Evolutionary conservation across 192 early-diverging fungal genomes (phyloP).

Genomic region (Coemansia pectinata): DNA sequence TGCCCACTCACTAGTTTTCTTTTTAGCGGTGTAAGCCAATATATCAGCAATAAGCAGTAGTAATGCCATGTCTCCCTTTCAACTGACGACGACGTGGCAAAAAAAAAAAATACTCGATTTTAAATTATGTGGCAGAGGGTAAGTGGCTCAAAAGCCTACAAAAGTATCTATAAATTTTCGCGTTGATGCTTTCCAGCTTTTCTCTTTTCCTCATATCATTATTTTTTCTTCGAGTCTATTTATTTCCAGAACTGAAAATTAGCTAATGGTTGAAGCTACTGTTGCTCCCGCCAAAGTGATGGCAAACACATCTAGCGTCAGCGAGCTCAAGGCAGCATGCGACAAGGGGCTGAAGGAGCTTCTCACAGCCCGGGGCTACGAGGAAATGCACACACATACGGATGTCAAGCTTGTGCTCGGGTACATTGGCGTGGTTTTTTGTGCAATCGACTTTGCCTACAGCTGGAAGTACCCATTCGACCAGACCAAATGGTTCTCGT

Average conservation of each 20-base stretch:
- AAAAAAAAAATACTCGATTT: neutral
- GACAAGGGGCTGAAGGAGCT: slow-evolving; percentile 63
- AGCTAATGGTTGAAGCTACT: neutral
- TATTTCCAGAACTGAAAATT: neutral
- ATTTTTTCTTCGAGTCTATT: neutral
- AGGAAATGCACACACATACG: slow-evolving; percentile 76
- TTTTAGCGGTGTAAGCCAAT: neutral
- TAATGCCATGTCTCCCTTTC: neutral
- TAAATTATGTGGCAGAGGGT: neutral
- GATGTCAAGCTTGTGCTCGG: slow-evolving; percentile 83
- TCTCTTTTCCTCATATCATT: neutral
- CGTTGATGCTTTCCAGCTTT: neutral
- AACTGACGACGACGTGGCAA: neutral
- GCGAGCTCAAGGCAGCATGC: slow-evolving; percentile 64
- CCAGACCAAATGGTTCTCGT: slow-evolving; percentile 62
- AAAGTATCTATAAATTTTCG: neutral
- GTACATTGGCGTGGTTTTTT: slow-evolving; percentile 72
- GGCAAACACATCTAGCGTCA: slow-evolving; percentile 53
- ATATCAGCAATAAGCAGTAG: neutral
- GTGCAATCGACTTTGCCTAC: slow-evolving; percentile 69
- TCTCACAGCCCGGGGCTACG: slow-evolving; percentile 55
- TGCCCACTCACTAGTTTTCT: neutral
- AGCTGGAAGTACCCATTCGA: slow-evolving; percentile 69
- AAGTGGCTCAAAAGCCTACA: neutral
- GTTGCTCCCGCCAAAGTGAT: slow-evolving; percentile 20